Base-by-base conservation (phyloP, 2,329 filamentous ascomycete genomes). In the Coniochaeta sp. region DNA sequence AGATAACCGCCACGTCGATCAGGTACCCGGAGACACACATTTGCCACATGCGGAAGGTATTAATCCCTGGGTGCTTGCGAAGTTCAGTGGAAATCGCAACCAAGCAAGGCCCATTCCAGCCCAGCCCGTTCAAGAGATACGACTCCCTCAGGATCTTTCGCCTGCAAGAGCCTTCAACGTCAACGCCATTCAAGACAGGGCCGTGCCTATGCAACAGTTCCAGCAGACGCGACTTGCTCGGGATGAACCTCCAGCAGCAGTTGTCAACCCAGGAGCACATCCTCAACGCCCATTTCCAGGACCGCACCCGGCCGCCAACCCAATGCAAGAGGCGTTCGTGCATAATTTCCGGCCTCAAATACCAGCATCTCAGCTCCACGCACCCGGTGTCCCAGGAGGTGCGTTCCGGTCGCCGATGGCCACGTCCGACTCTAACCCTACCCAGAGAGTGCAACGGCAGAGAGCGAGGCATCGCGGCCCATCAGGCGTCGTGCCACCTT, bases 11-110 rank as follows among this genome's bases (percentile, higher is more conserved):
- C n/a, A n/a, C n/a, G n/a, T n/a, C n/a, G n/a, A n/a, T n/a, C n/a
- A n/a, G n/a, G n/a, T n/a, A n/a, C n/a, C n/a, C n/a, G 16, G 9
- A 22, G 33, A 22, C 4, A 33, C 9, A 33, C 31, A 33, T 8
- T 14, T 26, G 8, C 38, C 38, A 26, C 16, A 16, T 22, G 10
- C 18, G 5, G 9, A 26, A 10, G 22, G 10, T 42, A 13, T 24
- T 18, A 47, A 47, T 9, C 45, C 45, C 27, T 47, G 45, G 45
- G 45, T 47, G 9, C 28, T 47, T 31, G 45, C 45, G 18, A 47
- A 47, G 18, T 42, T n/a, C 18, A 22, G n/a, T 26, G 20, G 18
- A 18, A 26, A 3, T 6, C 20, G 20, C 7, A 42, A n/a, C 12
- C 20, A 6, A 42, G 18, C 14, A 3, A 2, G 9, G 18, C 4